These are phyloP conservation scores for Delitschia confertaspora DNA, from an alignment of 495 filamentous ascomycete species.

Conservation along the genomic window DNA sequence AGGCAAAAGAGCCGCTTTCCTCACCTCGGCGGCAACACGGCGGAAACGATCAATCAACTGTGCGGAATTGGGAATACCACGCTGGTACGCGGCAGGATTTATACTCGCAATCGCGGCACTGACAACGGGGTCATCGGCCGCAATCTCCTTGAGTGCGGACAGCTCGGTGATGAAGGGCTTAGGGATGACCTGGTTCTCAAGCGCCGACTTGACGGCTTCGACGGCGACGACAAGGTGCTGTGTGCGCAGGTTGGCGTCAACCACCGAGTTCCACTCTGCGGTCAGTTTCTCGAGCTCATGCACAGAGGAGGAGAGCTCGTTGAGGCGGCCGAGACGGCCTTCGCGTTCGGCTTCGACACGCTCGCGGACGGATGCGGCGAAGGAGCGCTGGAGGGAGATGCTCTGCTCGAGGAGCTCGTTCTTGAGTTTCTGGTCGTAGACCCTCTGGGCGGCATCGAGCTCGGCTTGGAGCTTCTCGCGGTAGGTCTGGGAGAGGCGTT, in stretches of 20 bases:
- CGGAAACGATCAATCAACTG: conserved; percentile 94
- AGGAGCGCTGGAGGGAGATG: conserved; percentile 73
- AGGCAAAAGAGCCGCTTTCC: conserved; percentile 84
- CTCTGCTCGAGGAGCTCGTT: conserved; percentile 90
- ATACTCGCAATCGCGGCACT: conserved; percentile 89
- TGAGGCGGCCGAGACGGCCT: conserved; percentile 75
- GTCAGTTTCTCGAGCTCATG: conserved; percentile 77
- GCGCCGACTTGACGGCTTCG: conserved; percentile 69
- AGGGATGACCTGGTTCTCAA: conserved; percentile 63
- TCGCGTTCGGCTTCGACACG: conserved; percentile 84
- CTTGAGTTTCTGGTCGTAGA: conserved; percentile 68
- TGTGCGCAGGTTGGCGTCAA: conserved; percentile 82
- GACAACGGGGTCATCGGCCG: conserved; percentile 69
- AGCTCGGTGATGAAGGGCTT: conserved; percentile 84
- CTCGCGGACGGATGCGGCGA: conserved; percentile 64
- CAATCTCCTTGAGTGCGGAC: conserved; percentile 87
- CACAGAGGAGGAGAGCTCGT: conserved; percentile 66
- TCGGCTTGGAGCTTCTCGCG: conserved; percentile 69
- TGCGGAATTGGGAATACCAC: conserved; percentile 69
- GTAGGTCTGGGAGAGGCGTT: conserved; percentile 63
- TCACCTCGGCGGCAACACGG: conserved; percentile 82
- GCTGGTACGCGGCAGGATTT: conserved; percentile 87
- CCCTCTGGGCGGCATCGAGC: conserved; percentile 59
- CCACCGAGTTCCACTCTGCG: conserved; percentile 71
- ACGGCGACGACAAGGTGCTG: conserved; percentile 93